Evolutionary conservation across 2,329 filamentous ascomycete genomes (phyloP).

Genomic region (Pseudogymnoascus sp.): DNA sequence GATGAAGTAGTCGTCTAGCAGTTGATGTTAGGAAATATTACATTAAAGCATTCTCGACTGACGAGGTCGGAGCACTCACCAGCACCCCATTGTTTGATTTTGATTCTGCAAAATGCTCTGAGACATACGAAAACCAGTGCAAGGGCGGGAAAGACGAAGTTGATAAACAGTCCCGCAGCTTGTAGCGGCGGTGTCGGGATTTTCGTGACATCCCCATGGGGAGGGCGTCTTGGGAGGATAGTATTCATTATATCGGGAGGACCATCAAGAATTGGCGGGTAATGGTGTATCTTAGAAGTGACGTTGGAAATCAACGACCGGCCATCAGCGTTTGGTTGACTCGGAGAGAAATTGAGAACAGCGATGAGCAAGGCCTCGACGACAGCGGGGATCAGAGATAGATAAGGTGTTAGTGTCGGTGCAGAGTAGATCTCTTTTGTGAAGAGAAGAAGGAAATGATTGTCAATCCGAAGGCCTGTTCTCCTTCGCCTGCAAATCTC

Average conservation of each 20-base stretch:
- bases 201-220: slow-evolving; percentile 8
- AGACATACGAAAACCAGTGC: slow-evolving; percentile 22
- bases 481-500: neutral
- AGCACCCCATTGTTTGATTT: slow-evolving; percentile 26
- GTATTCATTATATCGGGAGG: neutral
- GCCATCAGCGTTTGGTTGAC: neutral
- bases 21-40: neutral
- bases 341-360: neutral
- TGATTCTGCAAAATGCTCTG: slow-evolving; percentile 25
- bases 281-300: neutral
- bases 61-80: slow-evolving; percentile 17
- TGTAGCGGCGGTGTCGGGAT: slow-evolving; percentile 31
- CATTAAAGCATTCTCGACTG: slow-evolving; percentile 1
- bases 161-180: slow-evolving; percentile 24
- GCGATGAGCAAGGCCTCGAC: neutral
- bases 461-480: neutral
- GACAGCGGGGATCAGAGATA: neutral
- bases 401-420: slow-evolving; percentile 5
- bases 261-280: neutral
- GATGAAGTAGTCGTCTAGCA: neutral
- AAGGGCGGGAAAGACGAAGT: slow-evolving; percentile 29
- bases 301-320: neutral
- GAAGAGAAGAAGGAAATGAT: neutral
- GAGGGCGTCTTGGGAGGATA: neutral
- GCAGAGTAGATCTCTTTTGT: neutral